phyloP scores from a whole-genome alignment of 2,329 filamentous ascomycete species.

The Pyricularia sp. region DNA sequence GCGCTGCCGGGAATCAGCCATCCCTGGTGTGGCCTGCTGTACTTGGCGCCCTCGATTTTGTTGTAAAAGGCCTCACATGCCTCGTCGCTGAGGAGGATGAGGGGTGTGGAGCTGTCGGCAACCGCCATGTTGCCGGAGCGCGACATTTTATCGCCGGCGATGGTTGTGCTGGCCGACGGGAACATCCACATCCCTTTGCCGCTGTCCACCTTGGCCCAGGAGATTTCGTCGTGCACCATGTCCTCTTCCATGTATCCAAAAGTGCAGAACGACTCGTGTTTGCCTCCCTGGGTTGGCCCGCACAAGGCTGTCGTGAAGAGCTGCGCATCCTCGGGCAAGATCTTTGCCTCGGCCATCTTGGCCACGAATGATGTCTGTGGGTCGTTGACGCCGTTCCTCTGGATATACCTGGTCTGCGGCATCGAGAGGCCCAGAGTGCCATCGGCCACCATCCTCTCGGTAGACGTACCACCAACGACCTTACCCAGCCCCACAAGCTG shows the following conservation, averaged over 20 bases:
- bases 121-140: constrained; percentile 51
- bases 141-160: constrained; percentile 43
- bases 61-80: constrained; percentile 54
- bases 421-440: constrained; percentile 61
- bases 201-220: constrained; percentile 45
- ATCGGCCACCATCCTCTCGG: constrained; percentile 24
- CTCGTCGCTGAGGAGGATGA: constrained; percentile 54
- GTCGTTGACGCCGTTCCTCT: constrained; percentile 33
- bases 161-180: constrained; percentile 41
- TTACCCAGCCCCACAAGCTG: constrained; percentile 59
- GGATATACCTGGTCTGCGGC: constrained; percentile 53
- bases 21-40: constrained; percentile 48
- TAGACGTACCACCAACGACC: constrained; percentile 22
- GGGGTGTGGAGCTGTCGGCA: constrained; percentile 62
- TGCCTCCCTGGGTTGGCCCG: constrained; percentile 38
- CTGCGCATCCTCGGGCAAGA: constrained; percentile 31
- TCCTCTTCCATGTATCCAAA: constrained; percentile 63
- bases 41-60: constrained; percentile 50
- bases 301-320: constrained; percentile 59
- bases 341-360: not conserved
- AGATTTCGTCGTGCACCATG: constrained; percentile 39
- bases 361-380: constrained; percentile 13
- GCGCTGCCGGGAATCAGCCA: constrained; percentile 52
- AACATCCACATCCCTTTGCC: constrained; percentile 53
- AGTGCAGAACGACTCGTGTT: constrained; percentile 56